Evolutionary conservation across 805 yeast species (phyloP), one percentile per base, ranked within the genome.

Genomic region (Clavispora asparagi): DNA sequence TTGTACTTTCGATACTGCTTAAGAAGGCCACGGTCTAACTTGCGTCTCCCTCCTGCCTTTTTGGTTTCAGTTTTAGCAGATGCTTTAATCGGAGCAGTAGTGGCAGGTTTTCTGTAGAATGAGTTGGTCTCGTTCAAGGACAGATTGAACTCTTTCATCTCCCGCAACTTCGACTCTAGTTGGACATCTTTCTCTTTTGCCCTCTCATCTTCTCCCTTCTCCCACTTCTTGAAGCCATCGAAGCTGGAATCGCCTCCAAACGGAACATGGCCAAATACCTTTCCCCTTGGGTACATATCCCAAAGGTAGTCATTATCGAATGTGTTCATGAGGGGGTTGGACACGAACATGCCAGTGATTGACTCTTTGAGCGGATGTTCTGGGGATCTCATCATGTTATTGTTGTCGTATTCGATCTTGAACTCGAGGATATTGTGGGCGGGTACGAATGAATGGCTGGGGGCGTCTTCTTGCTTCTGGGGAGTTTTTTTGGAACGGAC

Each of bases 261-360:
- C 1, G 74, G 74, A 8, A 68, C 67, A 4, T 53, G 50, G 8
- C 69, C 72, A 53, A 63, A 70, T 28, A 61, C 46, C 46, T 62
- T 61, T 19, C 60, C 67, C 35, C 58, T 59, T 3, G 76, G 76
- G 23, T 67, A 57, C 37, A 67, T 41, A 16, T 67, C 60, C 75
- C 76, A 70, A 33, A 72, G 60, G 45, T 63, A 68, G 29, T 65
- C 71, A 48, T 72, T 73, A 44, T 65, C 67, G 16, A 71, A 60
- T 40, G 63, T 65, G 27, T 63, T 60, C 43, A 70, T 56, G 23
- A 58, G 57, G 1, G 68, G 66, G 46, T 68, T 70, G 43, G 67
- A 50, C 31, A 63, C 64, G 31, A 69, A 58, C 68, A 69, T 65
- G 7, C 74, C 74, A 40, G 71, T 67, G 40, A 70, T 55, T 6